Conservation (phyloP, 2,329 filamentous ascomycete species). For the Microsporum canis region DNA sequence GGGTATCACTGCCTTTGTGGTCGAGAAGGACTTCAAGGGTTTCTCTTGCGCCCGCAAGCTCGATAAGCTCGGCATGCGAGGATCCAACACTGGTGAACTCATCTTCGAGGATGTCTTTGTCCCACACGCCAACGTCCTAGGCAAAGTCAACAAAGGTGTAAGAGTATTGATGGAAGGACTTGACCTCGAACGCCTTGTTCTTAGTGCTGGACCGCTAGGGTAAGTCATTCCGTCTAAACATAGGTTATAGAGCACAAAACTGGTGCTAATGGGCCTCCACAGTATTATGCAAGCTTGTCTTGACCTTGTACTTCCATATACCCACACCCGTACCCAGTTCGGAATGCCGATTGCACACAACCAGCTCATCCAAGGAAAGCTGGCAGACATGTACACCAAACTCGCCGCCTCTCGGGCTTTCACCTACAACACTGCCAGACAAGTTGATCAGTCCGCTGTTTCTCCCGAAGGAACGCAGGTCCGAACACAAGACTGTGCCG, state of each 20-base stretch:
- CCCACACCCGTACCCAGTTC: constrained; percentile 83
- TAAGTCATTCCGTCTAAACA: constrained; percentile 18
- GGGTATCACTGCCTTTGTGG: constrained; percentile 90
- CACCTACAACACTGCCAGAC: constrained; percentile 70
- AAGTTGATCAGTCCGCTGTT: constrained; percentile 61
- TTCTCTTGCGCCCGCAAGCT: constrained; percentile 85
- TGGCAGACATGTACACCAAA: constrained; percentile 97
- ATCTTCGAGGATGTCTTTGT: constrained; percentile 88
- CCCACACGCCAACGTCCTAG: constrained; percentile 68
- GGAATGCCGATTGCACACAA: constrained; percentile 76
- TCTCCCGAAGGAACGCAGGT: constrained; percentile 36
- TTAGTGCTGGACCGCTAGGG: constrained; percentile 81
- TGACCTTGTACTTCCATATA: constrained; percentile 77
- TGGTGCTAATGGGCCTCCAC: not conserved
- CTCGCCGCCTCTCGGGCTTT: constrained; percentile 73
- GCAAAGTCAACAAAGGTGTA: constrained; percentile 68
- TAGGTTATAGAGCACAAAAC: not conserved
- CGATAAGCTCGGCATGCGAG: constrained; percentile 97
- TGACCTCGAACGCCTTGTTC: constrained; percentile 83
- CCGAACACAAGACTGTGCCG: constrained; percentile 83
- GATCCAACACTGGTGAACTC: constrained; percentile 90
- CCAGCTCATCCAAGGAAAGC: constrained; percentile 82
- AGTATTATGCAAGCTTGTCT: constrained; percentile 82
- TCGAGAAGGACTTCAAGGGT: constrained; percentile 57
- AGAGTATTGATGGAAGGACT: constrained; percentile 91